Evolutionary conservation across 768 basidiomycete genomes (phyloP), one percentile per base, ranked within the genome.

Genomic region (Neoboletus brunneissimus): DNA sequence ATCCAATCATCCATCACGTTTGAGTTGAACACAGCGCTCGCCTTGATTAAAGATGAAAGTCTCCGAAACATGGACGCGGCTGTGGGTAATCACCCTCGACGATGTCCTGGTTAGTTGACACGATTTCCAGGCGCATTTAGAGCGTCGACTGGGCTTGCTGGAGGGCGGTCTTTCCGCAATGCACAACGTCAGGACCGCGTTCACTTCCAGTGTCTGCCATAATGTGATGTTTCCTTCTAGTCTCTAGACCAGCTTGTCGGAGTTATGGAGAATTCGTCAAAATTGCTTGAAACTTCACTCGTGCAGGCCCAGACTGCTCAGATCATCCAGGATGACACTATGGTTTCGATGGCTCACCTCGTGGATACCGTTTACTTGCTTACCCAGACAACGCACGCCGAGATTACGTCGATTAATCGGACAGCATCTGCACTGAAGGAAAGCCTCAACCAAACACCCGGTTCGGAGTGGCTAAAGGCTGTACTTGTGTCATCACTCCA

Each of bases 381-480:
- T 22, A 73, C 76, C 1, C 61, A 64, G 32, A 73, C 71, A 11
- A 73, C 80, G 3, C 75, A 73, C 22, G 54, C 60, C 16, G 81
- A 82, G 58, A 67, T 85, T 37, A 70, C 75, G 51, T 75, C 73
- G 54, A 77, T 86, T 52, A 81, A 79, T 47, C 73, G 66, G 20
- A 79, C 83, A 22, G 73, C 77, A 4, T 60, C 57, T 44, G 57
- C 59, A 3, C 54, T 73, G 25, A 71, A 61, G 35, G 62, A 68
- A 38, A 58, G 55, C 29, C 67, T 80, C 42, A 57, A 52, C 47
- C 62, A 53, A 43, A 56, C 53, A 16, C 49, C 58, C 5, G 20
- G 53, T 50, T 52, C 51, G 25, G 62, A 67, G 25, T 70, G 70
- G 70, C n/a, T 59, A 13, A 67, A 55, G 46, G 59, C 57, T 40